Percentiles rank a stretch among this genome's conserved stretches.
These are phyloP conservation scores for Paxillus rubicundulus DNA, from an alignment of 768 basidiomycete genomes.

Conservation along the genomic window DNA sequence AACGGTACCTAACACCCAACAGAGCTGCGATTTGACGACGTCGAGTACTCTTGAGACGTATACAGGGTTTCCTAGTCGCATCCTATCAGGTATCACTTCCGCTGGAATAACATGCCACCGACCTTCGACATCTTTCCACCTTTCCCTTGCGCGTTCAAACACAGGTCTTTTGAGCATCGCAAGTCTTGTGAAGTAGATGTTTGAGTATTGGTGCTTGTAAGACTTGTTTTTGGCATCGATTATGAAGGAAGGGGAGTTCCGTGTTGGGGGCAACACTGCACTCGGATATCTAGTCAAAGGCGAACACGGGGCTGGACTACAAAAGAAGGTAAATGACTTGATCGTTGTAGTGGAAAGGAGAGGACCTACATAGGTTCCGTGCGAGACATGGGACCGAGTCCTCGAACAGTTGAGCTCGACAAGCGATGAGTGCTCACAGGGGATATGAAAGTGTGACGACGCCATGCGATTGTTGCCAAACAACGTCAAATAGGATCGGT, in stretches of 20 bases:
- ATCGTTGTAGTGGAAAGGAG: background rate
- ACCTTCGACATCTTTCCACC: slow-evolving; percentile 51
- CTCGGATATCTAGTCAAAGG: slow-evolving; percentile 30
- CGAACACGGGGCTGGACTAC: slow-evolving; percentile 21
- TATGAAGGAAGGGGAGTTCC: slow-evolving; percentile 39
- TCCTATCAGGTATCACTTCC: slow-evolving; percentile 6
- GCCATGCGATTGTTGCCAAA: too few relatives aligned
- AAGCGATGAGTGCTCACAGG: background rate
- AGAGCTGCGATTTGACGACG: slow-evolving; percentile 78
- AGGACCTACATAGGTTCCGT: slow-evolving; percentile 5
- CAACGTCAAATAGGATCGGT: too few relatives aligned
- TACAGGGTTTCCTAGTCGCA: slow-evolving; percentile 55
- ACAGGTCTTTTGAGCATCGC: slow-evolving; percentile 47
- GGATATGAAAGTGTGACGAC: too few relatives aligned
- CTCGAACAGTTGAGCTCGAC: background rate
- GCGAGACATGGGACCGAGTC: background rate
- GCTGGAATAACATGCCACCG: slow-evolving; percentile 6
- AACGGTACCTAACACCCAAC: slow-evolving; percentile 91
- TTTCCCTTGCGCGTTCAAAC: slow-evolving; percentile 43
- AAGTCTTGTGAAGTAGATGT: slow-evolving; percentile 66
- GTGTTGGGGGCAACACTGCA: slow-evolving; percentile 26
- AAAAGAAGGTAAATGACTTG: background rate
- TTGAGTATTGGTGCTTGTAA: slow-evolving; percentile 70
- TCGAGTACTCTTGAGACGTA: slow-evolving; percentile 84
- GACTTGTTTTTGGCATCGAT: slow-evolving; percentile 44